Evolutionary conservation across 257 asterid species (phyloP).

Genomic region (Solanum clarkiae): DNA sequence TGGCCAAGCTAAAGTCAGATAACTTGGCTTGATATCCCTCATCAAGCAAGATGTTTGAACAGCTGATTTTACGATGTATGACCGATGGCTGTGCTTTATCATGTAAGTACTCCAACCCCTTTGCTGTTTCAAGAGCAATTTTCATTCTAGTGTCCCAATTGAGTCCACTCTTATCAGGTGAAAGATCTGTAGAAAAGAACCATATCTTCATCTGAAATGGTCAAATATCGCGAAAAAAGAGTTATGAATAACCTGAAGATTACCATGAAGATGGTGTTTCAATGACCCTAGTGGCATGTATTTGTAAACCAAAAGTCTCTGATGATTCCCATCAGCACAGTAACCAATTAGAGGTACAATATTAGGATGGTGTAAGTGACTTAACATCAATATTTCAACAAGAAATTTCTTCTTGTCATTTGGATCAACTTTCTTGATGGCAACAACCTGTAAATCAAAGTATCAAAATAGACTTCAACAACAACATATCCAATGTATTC

Average conservation of each 20-base stretch:
- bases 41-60: constrained; percentile 74
- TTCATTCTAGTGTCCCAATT: constrained; percentile 88
- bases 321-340: constrained; percentile 88
- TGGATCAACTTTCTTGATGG: constrained; percentile 79
- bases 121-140: constrained; percentile 89
- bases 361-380: constrained; percentile 67
- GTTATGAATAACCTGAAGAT: neutral
- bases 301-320: constrained; percentile 73
- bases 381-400: constrained; percentile 81
- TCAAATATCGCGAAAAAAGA: neutral
- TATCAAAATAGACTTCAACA: neutral
- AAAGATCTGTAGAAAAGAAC: constrained; percentile 32
- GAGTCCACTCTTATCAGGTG: constrained; percentile 38
- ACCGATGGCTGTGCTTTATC: constrained; percentile 83
- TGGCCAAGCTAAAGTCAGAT: constrained; percentile 89
- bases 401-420: constrained; percentile 76
- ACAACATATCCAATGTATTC: too few relatives aligned
- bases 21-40: constrained; percentile 72
- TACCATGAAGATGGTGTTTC: constrained; percentile 81
- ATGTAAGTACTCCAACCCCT: constrained; percentile 75
- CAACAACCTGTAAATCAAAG: constrained; percentile 38
- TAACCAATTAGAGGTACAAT: constrained; percentile 77
- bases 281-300: constrained; percentile 79
- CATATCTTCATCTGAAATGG: neutral
- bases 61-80: constrained; percentile 74